Evolutionary conservation across 2,329 filamentous ascomycete genomes (phyloP).

Genomic region (Acephala macrosclerotiorum): DNA sequence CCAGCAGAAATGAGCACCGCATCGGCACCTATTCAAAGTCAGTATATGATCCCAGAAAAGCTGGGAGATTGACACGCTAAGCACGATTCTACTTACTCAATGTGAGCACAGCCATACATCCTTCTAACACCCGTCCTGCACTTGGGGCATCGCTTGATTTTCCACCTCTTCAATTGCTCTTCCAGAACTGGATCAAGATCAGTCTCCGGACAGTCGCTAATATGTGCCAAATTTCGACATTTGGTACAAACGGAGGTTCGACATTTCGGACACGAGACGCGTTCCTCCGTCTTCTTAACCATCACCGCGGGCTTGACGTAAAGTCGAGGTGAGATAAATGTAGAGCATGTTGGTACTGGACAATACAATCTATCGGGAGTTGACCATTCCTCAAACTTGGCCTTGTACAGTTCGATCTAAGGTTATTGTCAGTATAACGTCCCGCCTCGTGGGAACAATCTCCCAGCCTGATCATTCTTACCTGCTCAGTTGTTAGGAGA

Average conservation of each 20-base stretch:
- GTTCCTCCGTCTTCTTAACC: constrained; percentile 18
- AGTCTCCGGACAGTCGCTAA: constrained; percentile 45
- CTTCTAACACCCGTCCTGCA: constrained; percentile 55
- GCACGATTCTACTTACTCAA: constrained; percentile 39
- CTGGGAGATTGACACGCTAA: neutral
- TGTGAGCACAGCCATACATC: constrained; percentile 57
- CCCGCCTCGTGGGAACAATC: neutral
- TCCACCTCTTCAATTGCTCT: constrained; percentile 49
- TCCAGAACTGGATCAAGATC: constrained; percentile 46
- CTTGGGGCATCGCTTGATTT: constrained; percentile 57
- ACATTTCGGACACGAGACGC: constrained; percentile 54
- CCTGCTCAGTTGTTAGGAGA: constrained; percentile 13
- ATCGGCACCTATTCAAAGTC: constrained; percentile 46
- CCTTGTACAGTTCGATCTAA: constrained; percentile 45
- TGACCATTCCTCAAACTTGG: constrained; percentile 56
- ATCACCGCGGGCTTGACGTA: constrained; percentile 29
- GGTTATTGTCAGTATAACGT: neutral
- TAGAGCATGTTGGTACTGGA: constrained; percentile 54
- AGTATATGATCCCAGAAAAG: neutral
- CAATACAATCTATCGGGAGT: constrained; percentile 56
- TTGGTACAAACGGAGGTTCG: constrained; percentile 49
- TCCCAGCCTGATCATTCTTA: constrained; percentile 34
- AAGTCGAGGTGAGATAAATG: constrained; percentile 52
- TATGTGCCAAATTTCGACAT: constrained; percentile 53
- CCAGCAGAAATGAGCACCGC: constrained; percentile 59